Evolutionary conservation across 2,329 filamentous ascomycete genomes (phyloP).

Genomic region (Aspergillus phoenicis): DNA sequence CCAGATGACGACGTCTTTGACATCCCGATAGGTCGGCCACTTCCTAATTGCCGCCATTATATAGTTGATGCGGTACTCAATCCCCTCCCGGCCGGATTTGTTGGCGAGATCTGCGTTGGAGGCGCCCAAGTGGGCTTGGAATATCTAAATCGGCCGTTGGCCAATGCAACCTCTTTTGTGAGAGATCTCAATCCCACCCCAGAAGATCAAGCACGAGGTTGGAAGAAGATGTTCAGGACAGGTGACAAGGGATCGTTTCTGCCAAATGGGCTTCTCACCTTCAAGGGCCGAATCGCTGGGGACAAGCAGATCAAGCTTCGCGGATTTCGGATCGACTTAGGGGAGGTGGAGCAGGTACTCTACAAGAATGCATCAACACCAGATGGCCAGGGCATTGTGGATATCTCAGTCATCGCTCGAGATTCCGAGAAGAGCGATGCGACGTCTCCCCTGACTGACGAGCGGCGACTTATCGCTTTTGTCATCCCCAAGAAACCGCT

Average conservation of each 20-base stretch:
- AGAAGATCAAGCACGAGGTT: background rate
- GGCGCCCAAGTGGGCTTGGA: background rate
- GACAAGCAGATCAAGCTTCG: background rate
- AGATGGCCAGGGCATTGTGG: background rate
- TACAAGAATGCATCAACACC: background rate
- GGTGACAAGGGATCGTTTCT: background rate
- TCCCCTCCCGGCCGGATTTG: background rate
- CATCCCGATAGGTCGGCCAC: background rate
- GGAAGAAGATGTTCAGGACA: background rate
- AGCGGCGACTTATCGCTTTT: background rate
- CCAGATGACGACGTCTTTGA: background rate
- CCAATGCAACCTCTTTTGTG: background rate
- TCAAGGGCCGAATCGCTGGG: background rate
- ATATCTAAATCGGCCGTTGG: background rate
- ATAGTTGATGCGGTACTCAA: background rate
- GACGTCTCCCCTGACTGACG: background rate
- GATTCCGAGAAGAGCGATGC: background rate
- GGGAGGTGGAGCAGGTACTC: background rate
- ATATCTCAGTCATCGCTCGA: background rate
- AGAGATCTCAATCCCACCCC: background rate
- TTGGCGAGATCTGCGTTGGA: background rate
- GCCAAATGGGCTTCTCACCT: background rate
- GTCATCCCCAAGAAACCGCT: background rate
- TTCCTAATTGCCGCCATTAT: background rate
- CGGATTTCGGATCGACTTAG: background rate